Conservation (phyloP, 1,139 yeast genomes). For the Suhomyces bribrorum region DNA sequence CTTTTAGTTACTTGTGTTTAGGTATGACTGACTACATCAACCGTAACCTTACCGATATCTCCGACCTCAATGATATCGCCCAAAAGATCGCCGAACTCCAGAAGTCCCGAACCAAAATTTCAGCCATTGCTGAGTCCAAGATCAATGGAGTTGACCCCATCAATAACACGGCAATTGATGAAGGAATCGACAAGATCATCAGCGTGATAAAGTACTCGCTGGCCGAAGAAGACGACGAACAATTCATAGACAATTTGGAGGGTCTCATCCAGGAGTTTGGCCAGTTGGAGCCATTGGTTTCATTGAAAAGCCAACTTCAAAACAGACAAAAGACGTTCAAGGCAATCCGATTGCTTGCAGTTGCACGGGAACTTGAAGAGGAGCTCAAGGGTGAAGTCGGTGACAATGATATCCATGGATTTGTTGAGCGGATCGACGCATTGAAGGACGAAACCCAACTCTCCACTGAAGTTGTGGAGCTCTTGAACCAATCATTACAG, state of each 20-base stretch:
- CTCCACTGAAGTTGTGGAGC: neutral
- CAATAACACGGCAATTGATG: constrained; percentile 1
- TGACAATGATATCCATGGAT: neutral
- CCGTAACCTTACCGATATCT: constrained; percentile 27
- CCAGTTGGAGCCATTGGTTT: constrained; percentile 16
- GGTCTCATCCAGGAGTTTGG: constrained; percentile 14
- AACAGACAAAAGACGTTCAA: constrained; percentile 1
- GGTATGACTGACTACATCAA: constrained; percentile 30
- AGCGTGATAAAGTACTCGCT: constrained; percentile 7
- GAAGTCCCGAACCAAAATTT: constrained; percentile 15
- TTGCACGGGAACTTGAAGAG: constrained; percentile 10
- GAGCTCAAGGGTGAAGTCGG: constrained; percentile 1
- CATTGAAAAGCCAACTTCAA: constrained; percentile 14
- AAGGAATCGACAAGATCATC: constrained; percentile 6
- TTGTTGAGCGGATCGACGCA: constrained; percentile 5
- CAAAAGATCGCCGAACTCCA: constrained; percentile 23
- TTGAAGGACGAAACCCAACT: constrained; percentile 6
- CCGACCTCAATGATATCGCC: constrained; percentile 29
- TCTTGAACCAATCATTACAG: constrained; percentile 2
- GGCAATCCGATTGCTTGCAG: constrained; percentile 7
- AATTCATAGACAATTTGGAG: constrained; percentile 10
- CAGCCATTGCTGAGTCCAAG: constrained; percentile 14
- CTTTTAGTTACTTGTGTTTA: no score
- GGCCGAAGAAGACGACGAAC: constrained; percentile 6
- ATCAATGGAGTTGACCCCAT: constrained; percentile 3